Evolutionary conservation across 2,329 filamentous ascomycete species (phyloP).

Genomic region (Cordyceps fumosorosea): DNA sequence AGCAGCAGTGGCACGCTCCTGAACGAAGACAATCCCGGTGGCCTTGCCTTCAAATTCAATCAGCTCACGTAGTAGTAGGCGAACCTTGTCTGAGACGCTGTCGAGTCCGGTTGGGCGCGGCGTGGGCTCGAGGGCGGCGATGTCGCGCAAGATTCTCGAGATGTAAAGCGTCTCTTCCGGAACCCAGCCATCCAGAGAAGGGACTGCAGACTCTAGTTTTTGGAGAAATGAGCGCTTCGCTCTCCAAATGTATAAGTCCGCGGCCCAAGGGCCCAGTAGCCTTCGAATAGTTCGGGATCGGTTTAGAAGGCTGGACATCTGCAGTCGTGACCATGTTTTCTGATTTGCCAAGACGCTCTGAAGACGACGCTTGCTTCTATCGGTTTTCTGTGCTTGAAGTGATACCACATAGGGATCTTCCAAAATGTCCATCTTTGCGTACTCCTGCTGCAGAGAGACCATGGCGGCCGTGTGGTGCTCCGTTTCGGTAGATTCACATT

Average conservation of each 20-base stretch:
- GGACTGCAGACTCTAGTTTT: constrained; percentile 16
- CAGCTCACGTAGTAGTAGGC: constrained; percentile 46
- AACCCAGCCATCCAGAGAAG: constrained; percentile 35
- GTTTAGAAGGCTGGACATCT: constrained; percentile 49
- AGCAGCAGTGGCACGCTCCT: constrained; percentile 53
- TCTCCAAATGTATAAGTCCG: constrained; percentile 56
- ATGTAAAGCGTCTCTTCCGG: constrained; percentile 52
- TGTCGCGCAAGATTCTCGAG: constrained; percentile 34
- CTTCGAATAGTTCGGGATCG: constrained; percentile 43
- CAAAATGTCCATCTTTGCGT: constrained; percentile 43
- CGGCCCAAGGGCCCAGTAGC: constrained; percentile 63
- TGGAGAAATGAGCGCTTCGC: constrained; percentile 33
- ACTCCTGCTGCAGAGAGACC: constrained; percentile 34
- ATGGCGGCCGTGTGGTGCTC: constrained; percentile 31
- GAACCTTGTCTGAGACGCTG: constrained; percentile 51
- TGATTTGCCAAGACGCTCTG: constrained; percentile 32
- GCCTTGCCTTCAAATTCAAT: constrained; percentile 31
- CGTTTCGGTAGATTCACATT: constrained; percentile 22
- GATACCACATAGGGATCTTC: constrained; percentile 54
- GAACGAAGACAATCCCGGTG: constrained; percentile 61
- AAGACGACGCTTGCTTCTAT: constrained; percentile 34
- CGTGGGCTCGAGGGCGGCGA: constrained; percentile 23
- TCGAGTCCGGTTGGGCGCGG: constrained; percentile 14
- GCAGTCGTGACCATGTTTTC: constrained; percentile 46
- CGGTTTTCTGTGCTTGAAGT: constrained; percentile 36